Percentiles rank a stretch among this genome's conserved stretches.
These are phyloP conservation scores for Malania oleifera DNA, from an alignment of 164 flowering plant genomes.

Conservation along the genomic window DNA sequence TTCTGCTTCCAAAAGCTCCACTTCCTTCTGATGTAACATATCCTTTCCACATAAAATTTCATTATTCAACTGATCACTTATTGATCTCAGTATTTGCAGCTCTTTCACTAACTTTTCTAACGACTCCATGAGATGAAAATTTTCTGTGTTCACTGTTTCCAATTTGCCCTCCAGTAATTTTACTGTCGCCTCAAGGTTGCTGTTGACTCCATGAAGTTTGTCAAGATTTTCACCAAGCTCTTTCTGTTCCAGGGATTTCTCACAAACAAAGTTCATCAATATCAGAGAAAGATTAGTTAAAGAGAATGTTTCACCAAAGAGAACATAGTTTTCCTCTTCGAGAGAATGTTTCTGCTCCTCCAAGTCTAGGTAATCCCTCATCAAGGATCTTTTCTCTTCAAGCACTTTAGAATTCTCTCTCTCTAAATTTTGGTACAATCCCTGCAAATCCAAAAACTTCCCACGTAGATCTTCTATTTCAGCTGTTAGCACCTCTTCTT, in stretches of 20 bases:
- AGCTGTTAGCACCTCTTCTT: constrained; percentile 21
- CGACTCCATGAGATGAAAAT: constrained; percentile 30
- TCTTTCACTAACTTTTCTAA: constrained; percentile 33
- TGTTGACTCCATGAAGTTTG: constrained; percentile 25
- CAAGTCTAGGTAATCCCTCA: constrained; percentile 17
- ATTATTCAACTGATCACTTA: constrained; percentile 22
- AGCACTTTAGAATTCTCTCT: constrained; percentile 27
- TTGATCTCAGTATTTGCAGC: constrained; percentile 20
- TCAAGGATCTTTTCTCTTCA: constrained; percentile 36
- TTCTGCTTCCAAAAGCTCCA: constrained; percentile 36
- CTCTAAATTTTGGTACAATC: constrained; percentile 24
- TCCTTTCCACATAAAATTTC: constrained; percentile 30
- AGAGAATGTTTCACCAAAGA: constrained; percentile 30
- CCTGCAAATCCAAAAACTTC: constrained; percentile 28
- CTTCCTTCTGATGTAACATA: constrained; percentile 28
- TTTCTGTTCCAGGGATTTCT: constrained; percentile 29
- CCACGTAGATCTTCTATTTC: constrained; percentile 30
- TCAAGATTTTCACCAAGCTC: constrained; percentile 25
- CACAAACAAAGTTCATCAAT: constrained; percentile 24
- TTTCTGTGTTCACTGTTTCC: constrained; percentile 26
- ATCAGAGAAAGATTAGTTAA: constrained; percentile 31
- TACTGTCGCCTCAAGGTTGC: constrained; percentile 32
- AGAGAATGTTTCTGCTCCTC: constrained; percentile 29
- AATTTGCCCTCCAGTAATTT: constrained; percentile 22
- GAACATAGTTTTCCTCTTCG: constrained; percentile 32